phyloP scores from a whole-genome alignment of 2,329 filamentous ascomycete species.

The Lasiodiplodia gonubiensis region DNA sequence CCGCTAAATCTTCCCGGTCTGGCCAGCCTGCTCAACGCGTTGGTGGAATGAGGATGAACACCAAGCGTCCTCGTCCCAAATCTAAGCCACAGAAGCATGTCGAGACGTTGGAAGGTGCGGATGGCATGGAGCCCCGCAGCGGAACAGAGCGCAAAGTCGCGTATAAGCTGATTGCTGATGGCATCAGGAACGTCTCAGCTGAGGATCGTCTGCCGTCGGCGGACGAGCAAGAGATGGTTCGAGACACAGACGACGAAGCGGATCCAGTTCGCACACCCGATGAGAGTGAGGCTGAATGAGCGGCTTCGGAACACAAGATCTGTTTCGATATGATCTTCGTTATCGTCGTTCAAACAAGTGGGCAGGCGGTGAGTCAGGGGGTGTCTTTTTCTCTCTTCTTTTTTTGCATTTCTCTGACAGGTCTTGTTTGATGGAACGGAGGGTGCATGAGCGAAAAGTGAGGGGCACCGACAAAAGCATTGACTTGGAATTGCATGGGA shows the following conservation, averaged over 20 bases:
- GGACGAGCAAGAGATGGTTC: not conserved
- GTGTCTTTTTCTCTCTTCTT: not conserved
- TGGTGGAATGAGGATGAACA: not conserved
- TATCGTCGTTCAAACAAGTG: not conserved
- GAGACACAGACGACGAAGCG: not conserved
- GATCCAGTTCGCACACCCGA: not conserved
- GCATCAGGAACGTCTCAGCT: not conserved
- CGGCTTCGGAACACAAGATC: not conserved
- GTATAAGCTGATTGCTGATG: not conserved
- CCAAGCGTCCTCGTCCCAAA: not conserved
- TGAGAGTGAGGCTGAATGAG: too few relatives aligned
- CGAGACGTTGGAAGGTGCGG: not conserved
- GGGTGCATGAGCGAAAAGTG: not conserved
- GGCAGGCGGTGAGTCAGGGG: not conserved
- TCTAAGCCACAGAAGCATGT: not conserved
- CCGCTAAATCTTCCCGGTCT: not conserved
- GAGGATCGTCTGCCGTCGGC: not conserved
- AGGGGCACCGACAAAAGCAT: not conserved
- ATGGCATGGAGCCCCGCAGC: not conserved
- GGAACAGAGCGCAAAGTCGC: not conserved
- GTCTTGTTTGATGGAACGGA: not conserved
- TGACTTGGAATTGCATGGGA: not conserved
- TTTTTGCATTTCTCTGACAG: not conserved
- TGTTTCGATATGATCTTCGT: not conserved
- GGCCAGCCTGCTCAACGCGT: not conserved